Evolutionary conservation across 2,329 filamentous ascomycete genomes (phyloP).

Genomic region (Dactylonectria estremocensis): DNA sequence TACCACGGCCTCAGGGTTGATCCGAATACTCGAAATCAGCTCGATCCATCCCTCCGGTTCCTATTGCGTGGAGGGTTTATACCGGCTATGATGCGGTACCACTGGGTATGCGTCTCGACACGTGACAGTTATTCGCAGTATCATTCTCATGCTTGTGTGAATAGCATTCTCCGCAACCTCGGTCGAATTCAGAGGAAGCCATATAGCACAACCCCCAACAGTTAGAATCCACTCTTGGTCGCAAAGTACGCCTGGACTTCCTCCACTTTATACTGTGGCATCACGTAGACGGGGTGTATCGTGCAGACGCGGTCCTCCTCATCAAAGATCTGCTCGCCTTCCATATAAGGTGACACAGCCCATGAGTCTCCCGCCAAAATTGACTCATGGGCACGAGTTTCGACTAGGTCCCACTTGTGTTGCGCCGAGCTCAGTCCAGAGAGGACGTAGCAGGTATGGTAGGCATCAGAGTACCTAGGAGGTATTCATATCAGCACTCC

Average conservation of each 20-base stretch:
- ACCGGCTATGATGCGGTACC: not conserved
- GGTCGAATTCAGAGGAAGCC: slow-evolving; percentile 16
- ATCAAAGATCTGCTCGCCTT: slow-evolving; percentile 76
- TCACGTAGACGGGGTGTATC: slow-evolving; percentile 88
- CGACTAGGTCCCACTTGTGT: slow-evolving; percentile 71
- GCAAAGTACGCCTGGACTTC: slow-evolving; percentile 77
- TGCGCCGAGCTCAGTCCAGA: slow-evolving; percentile 88
- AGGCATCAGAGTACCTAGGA: slow-evolving; percentile 82
- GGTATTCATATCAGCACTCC: slow-evolving; percentile 35
- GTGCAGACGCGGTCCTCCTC: slow-evolving; percentile 78
- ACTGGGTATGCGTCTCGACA: not conserved
- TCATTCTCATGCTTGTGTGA: not conserved
- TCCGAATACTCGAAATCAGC: slow-evolving; percentile 33
- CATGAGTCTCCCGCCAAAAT: slow-evolving; percentile 60
- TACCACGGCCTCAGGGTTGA: slow-evolving; percentile 31
- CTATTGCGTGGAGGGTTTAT: not conserved
- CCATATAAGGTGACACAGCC: slow-evolving; percentile 65
- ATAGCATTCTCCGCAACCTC: slow-evolving; percentile 1
- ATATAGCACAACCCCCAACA: slow-evolving; percentile 6
- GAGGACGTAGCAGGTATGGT: slow-evolving; percentile 94
- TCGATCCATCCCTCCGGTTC: slow-evolving; percentile 14
- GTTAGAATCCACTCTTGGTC: slow-evolving; percentile 70
- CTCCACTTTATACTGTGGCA: slow-evolving; percentile 80
- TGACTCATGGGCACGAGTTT: slow-evolving; percentile 51
- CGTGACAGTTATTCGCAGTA: slow-evolving; percentile 20